Evolutionary conservation across 2,329 filamentous ascomycete species (phyloP), one percentile per base, ranked within the genome.

Genomic region (Fusarium lyarnte): DNA sequence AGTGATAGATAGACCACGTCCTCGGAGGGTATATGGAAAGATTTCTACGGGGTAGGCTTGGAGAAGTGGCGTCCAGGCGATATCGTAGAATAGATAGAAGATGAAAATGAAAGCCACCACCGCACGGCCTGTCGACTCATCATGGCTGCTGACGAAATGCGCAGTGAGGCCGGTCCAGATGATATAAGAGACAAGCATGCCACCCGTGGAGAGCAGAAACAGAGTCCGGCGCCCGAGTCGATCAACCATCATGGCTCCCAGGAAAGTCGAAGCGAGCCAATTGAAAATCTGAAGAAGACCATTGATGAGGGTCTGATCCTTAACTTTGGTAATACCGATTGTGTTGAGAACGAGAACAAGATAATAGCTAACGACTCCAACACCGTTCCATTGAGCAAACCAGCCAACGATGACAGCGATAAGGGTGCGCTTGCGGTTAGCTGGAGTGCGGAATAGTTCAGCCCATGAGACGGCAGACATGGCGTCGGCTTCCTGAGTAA

Each of bases 91-190:
- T 42, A 79, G 77, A 42, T 79, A 82, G 55, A 79, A 84, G n/a
- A 83, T 78, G 45, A 84, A 84, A 3, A 84, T 74, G 45, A 81
- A 82, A 3, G 78, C 77, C 23, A 84, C 77, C 3, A 83, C 80
- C 2, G 73, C 74, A 13, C 64, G 54, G 16, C 77, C 79, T 6
- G 76, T 75, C 12, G 68, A 64, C 2, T 75, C 67, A 8, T 73
- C 61, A 0, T 60, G 63, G 3, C 72, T 77, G 5, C 65, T 23
- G 3, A 62, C 65, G 29, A 74, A 73, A 19, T 62, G 52, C 6
- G 70, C 58, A 14, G 51, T 73, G 17, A 82, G 80, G 1, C 78
- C 79, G 2, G 78, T 76, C 58, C 76, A 79, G 45, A 80, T 82
- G 19, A 78, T 66, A n/a, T 81, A 81, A 21, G 76, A 76, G 13